Evolutionary conservation across 2,329 filamentous ascomycete species (phyloP), one percentile per base, ranked within the genome.

Genomic region (Biscogniauxia sp.): DNA sequence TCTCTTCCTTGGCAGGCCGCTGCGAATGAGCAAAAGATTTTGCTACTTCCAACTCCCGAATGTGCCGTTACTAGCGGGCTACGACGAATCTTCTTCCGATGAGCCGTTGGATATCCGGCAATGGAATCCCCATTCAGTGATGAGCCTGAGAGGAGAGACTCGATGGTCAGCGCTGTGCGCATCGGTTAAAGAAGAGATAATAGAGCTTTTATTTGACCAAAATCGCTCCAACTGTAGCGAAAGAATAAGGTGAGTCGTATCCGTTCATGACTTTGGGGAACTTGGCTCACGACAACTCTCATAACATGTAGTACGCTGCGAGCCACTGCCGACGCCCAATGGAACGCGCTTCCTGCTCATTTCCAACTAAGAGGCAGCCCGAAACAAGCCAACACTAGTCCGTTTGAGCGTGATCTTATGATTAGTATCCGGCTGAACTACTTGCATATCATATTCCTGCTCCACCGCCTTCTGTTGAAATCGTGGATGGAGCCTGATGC

Each of bases 1-100:
- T 1, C 77, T 81, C 1, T 83, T 83, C 56, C 74, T 82, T n/a
- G 80, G 80, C 3, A 74, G 80, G 1, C 80, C 80, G 3, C 79
- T 79, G 2, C 73, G 80, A 2, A 76, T 82, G 49, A 74, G 74
- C n/a, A 71, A 75, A 45, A 73, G 74, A 49, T 80, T 76, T 59
- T 80, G 79, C 64, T 70, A 70, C 3, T 72, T 80, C 11, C 68
- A 73, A 6, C 61, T 77, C 26, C 75, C 75, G 25, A 37, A 20
- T 9, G 11, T 25, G 25, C 20, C 2, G 15, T 32, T 3, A 55
- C 9, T 5, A 49, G 58, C 62, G 49, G 66, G 62, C 64, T 67
- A 65, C 45, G 26, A 37, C 19, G 15, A 51, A 17, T 25, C 28
- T 32, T 55, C 63, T 41, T 54, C 68, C 37, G 51, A 17, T 13